phyloP scores from a whole-genome alignment of 2,329 filamentous ascomycete species.

The Ophiocordyceps camponoti-floridani region DNA sequence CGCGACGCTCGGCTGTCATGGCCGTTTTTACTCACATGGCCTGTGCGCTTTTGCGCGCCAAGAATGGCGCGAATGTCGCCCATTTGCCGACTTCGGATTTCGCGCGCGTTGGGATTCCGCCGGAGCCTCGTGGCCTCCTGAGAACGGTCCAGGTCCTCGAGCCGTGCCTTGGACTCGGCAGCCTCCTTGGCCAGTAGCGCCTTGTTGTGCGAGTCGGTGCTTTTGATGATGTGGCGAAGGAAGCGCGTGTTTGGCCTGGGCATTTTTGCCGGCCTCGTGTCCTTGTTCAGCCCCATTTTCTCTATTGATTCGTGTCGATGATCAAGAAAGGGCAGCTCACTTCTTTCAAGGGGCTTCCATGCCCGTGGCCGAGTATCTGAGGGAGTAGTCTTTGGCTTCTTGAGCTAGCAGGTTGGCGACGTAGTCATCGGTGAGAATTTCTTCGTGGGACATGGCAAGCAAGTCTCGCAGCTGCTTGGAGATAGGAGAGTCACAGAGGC shows the following conservation, averaged over 20 bases:
- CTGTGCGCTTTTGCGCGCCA: constrained; percentile 20
- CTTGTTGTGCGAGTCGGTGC: constrained; percentile 79
- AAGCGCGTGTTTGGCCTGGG: constrained; percentile 89
- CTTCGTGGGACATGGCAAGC: constrained; percentile 22
- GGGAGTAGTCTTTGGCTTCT: constrained; percentile 57
- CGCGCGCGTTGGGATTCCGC: constrained; percentile 25
- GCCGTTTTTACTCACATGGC: constrained; percentile 3
- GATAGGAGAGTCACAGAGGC: no score
- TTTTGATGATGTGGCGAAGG: constrained; percentile 69
- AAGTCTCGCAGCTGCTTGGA: neutral
- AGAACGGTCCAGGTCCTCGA: constrained; percentile 39
- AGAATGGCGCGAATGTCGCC: constrained; percentile 43
- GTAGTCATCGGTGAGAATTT: constrained; percentile 55
- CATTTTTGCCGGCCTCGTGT: constrained; percentile 40
- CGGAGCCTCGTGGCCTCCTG: constrained; percentile 25
- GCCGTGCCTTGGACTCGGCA: constrained; percentile 55
- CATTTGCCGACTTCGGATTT: constrained; percentile 39
- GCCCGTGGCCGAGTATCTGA: constrained; percentile 59
- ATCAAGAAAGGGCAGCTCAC: neutral
- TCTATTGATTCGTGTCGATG: neutral
- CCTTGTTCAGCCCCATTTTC: neutral
- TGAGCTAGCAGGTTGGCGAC: constrained; percentile 63
- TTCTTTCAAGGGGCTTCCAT: constrained; percentile 24
- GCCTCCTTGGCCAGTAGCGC: constrained; percentile 71
- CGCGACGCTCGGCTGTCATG: neutral